phyloP scores from a whole-genome alignment of 1,284 basidiomycete genomes.

The Sporisorium exsertum region DNA sequence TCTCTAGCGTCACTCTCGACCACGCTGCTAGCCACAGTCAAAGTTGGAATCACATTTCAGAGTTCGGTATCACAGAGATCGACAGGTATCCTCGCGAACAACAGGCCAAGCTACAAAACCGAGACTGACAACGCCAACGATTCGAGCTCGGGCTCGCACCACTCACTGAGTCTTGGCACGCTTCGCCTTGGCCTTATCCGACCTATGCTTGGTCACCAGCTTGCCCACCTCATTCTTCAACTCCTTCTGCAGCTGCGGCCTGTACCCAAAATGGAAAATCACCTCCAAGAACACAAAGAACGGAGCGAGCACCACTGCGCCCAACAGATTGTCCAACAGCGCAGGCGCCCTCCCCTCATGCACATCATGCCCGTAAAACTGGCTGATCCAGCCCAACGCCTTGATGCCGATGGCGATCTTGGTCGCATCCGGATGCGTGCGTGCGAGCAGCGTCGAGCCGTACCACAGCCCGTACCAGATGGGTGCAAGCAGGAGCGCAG shows the following conservation, averaged over 20 bases:
- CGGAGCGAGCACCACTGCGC: slow-evolving; percentile 60
- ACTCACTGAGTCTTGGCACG: slow-evolving; percentile 22
- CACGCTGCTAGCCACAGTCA: neutral
- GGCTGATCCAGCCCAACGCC: slow-evolving; percentile 55
- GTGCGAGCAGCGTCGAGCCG: slow-evolving; percentile 26
- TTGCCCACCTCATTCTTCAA: slow-evolving; percentile 60
- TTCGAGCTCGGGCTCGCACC: neutral
- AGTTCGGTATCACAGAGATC: neutral
- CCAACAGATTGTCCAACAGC: slow-evolving; percentile 59
- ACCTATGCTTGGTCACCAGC: slow-evolving; percentile 48
- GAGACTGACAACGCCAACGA: neutral
- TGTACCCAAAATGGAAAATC: slow-evolving; percentile 61
- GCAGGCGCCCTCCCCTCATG: slow-evolving; percentile 61
- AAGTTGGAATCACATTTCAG: neutral
- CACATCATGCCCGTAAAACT: slow-evolving; percentile 64
- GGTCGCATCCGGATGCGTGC: slow-evolving; percentile 35
- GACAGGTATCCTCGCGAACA: neutral
- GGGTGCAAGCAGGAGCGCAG: slow-evolving; percentile 51
- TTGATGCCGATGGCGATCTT: slow-evolving; percentile 41
- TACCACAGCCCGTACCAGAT: slow-evolving; percentile 50
- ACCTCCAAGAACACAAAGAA: slow-evolving; percentile 63
- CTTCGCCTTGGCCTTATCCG: slow-evolving; percentile 36
- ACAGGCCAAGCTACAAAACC: neutral
- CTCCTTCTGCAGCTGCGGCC: slow-evolving; percentile 56
- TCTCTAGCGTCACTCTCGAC: neutral